Evolutionary conservation across 352 stramenopile genomes (phyloP).

Genomic region (Pythium periplocum): DNA sequence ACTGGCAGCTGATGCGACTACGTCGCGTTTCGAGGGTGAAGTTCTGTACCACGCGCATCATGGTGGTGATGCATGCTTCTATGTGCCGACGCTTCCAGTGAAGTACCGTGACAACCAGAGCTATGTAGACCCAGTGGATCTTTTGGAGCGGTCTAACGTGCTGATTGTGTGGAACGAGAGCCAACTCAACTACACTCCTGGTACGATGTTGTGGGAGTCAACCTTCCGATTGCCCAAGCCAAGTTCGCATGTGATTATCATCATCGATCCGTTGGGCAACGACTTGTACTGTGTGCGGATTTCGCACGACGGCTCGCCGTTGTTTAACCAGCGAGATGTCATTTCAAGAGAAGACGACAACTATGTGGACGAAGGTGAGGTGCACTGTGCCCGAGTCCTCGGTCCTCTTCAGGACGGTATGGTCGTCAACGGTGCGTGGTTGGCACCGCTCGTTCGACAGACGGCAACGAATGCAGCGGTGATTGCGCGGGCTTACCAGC

Average conservation of each 20-base stretch:
- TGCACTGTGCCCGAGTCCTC: constrained; percentile 76
- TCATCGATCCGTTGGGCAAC: constrained; percentile 81
- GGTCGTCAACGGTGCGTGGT: constrained; percentile 78
- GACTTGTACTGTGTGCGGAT: constrained; percentile 84
- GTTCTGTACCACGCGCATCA: constrained; percentile 72
- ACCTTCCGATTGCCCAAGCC: constrained; percentile 71
- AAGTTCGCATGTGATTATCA: constrained; percentile 70
- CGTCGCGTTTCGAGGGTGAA: constrained; percentile 16
- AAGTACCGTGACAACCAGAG: constrained; percentile 28
- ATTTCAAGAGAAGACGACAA: constrained; percentile 72
- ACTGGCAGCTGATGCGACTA: constrained; percentile 1
- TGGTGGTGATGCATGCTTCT: constrained; percentile 75
- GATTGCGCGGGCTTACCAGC: constrained; percentile 63
- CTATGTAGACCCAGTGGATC: constrained; percentile 17
- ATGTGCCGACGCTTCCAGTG: constrained; percentile 65
- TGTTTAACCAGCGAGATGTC: constrained; percentile 69
- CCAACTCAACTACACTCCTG: constrained; percentile 78
- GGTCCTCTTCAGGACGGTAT: constrained; percentile 80
- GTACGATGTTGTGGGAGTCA: constrained; percentile 73
- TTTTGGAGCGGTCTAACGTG: constrained; percentile 67
- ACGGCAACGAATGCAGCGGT: constrained; percentile 78
- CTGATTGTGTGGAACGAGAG: constrained; percentile 87
- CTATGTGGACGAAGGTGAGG: constrained; percentile 74
- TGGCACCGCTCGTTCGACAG: constrained; percentile 74
- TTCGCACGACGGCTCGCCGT: constrained; percentile 66